Conservation (phyloP, 176 grass and related monocot genomes). For the Luzula sylvatica region DNA sequence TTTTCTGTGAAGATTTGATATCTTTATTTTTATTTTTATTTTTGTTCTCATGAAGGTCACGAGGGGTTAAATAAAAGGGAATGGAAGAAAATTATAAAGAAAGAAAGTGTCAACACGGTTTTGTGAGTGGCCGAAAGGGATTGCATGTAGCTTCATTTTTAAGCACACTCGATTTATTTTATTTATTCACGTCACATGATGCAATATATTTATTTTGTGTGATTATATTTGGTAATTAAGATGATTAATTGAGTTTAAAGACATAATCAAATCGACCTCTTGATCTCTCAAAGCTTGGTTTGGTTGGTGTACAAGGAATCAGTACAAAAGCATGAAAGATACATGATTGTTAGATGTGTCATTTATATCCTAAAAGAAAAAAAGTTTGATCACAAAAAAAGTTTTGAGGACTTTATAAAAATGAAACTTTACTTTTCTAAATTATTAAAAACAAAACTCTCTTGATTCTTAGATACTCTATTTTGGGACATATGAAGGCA, state of each 20-base stretch:
- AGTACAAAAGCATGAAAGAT: not conserved
- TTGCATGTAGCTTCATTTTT: constrained; percentile 10
- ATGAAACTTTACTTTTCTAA: no score
- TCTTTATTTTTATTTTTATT: constrained; percentile 13
- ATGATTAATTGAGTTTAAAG: constrained; percentile 1
- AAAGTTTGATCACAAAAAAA: no score
- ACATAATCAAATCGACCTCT: constrained; percentile 11
- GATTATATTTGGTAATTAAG: not conserved
- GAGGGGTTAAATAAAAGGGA: constrained; percentile 5
- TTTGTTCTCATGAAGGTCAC: constrained; percentile 6
- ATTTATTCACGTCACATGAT: not conserved
- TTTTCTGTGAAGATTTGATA: not conserved
- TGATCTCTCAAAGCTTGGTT: not conserved
- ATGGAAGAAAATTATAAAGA: no score
- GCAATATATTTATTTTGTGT: not conserved
- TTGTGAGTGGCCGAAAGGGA: constrained; percentile 25
- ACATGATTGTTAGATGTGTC: not conserved
- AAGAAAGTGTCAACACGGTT: not conserved
- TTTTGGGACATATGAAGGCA: no score
- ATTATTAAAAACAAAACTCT: no score
- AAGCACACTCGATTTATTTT: constrained; percentile 7
- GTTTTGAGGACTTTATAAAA: no score
- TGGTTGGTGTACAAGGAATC: not conserved
- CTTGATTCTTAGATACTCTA: no score
- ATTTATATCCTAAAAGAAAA: no score